Percentiles rank a stretch among this genome's conserved stretches.
Evolutionary conservation across 805 yeast species (phyloP).

Genomic region (Pichia sporocuriosa): DNA sequence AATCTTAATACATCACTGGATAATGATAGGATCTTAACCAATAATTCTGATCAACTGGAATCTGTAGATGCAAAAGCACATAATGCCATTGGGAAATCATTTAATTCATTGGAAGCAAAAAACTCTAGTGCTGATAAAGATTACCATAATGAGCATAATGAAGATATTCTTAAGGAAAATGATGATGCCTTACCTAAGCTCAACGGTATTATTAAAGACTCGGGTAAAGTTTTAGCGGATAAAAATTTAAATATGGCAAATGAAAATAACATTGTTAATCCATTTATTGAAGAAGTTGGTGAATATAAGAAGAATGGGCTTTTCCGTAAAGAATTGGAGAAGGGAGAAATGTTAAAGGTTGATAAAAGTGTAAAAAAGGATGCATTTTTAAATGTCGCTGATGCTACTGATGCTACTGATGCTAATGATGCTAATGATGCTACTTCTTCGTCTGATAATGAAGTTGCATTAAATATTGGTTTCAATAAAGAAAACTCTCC

Average conservation of each 20-base stretch:
- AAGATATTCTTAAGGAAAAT: neutral
- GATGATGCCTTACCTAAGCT: neutral
- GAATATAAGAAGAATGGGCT: neutral
- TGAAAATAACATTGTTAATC: neutral
- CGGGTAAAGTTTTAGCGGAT: neutral
- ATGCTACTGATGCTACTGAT: neutral
- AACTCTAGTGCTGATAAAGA: no score
- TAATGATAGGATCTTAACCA: neutral
- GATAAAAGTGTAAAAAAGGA: neutral
- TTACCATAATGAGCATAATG: no score
- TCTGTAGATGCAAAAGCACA: neutral
- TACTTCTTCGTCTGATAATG: no score
- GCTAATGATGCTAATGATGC: neutral
- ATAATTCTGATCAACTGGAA: no score
- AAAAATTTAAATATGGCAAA: neutral
- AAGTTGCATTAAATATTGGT: no score
- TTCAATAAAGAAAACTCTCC: no score
- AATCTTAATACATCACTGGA: constrained; percentile 21
- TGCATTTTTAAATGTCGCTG: no score
- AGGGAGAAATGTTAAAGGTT: neutral
- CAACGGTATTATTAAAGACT: neutral
- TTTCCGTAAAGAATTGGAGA: neutral
- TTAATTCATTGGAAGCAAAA: no score
- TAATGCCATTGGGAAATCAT: neutral
- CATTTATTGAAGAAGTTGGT: neutral